Percentiles rank a stretch among this genome's conserved stretches.
Conservation (phyloP, 140 eudicot genomes). For the Stevia rebaudiana region DNA sequence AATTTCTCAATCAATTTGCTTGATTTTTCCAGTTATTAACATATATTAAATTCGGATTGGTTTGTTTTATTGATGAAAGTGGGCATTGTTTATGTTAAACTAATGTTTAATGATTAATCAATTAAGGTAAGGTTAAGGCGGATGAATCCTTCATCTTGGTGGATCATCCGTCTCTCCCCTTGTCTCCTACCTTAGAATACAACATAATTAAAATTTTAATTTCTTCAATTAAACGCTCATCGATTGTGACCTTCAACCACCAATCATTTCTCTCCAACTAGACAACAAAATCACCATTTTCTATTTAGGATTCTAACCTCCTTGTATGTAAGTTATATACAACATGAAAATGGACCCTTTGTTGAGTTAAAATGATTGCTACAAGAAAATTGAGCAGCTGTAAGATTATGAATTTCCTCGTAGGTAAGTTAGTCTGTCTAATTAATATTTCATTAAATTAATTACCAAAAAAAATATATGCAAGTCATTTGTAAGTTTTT, state of each 20-base stretch:
- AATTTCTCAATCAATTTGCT: conserved; percentile 28
- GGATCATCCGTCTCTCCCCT: conserved; percentile 48
- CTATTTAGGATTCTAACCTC: neutral
- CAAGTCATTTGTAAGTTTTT: neutral
- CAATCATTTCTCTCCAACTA: conserved; percentile 27
- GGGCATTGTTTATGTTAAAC: conserved; percentile 30
- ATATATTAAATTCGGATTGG: conserved; percentile 22
- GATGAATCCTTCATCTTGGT: conserved; percentile 40
- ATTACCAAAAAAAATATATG: neutral
- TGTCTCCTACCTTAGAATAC: conserved; percentile 46
- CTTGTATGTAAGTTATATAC: neutral
- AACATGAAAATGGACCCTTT: conserved; percentile 2
- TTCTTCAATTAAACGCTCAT: conserved; percentile 2
- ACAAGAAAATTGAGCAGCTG: conserved; percentile 1
- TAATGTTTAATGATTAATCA: conserved; percentile 22
- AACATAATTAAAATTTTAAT: conserved; percentile 31
- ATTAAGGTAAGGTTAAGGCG: conserved; percentile 36
- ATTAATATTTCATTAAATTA: conserved; percentile 4
- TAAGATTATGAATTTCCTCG: neutral
- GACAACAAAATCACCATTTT: conserved; percentile 10
- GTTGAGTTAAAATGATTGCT: neutral
- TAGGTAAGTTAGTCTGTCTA: neutral
- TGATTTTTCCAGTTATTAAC: conserved; percentile 23
- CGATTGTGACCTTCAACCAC: conserved; percentile 25
- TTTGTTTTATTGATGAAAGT: conserved; percentile 37